phyloP scores from a whole-genome alignment of 257 asterid genomes.

The Solanum habrochaites region DNA sequence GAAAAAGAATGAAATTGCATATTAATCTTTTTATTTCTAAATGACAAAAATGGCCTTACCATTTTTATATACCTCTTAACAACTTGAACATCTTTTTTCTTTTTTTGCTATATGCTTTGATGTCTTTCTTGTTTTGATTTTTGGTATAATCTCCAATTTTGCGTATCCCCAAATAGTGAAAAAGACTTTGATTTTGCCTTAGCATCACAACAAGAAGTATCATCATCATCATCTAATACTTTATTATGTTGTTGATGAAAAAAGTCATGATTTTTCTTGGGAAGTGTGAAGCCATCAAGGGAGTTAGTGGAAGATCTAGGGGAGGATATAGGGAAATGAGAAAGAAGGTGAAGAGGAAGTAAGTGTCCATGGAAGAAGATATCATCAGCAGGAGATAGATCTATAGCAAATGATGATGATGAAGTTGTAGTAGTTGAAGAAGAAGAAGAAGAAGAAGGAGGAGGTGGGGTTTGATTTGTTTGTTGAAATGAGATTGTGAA shows the following conservation, averaged over 20 bases:
- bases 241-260: background rate
- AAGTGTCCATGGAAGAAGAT: constrained; percentile 93
- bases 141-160: constrained; percentile 33
- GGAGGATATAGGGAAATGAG: constrained; percentile 59
- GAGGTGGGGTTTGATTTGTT: background rate
- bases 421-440: background rate
- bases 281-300: constrained; percentile 51
- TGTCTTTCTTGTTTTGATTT: constrained; percentile 12
- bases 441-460: background rate
- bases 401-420: constrained; percentile 37
- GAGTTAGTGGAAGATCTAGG: constrained; percentile 73
- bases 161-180: constrained; percentile 36
- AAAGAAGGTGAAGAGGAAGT: constrained; percentile 80
- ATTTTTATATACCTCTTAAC: constrained; percentile 54
- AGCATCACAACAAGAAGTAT: background rate
- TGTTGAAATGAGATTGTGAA: constrained; percentile 66
- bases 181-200: constrained; percentile 38
- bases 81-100: constrained; percentile 26
- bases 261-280: constrained; percentile 20
- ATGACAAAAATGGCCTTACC: constrained; percentile 43
- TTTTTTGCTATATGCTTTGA: constrained; percentile 14
- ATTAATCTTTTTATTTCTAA: constrained; percentile 8
- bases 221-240: background rate
- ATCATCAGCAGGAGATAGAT: constrained; percentile 90
- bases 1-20: constrained; percentile 40